Evolutionary conservation across 2,329 filamentous ascomycete genomes (phyloP).

Genomic region (Clarireedia monteithiana): DNA sequence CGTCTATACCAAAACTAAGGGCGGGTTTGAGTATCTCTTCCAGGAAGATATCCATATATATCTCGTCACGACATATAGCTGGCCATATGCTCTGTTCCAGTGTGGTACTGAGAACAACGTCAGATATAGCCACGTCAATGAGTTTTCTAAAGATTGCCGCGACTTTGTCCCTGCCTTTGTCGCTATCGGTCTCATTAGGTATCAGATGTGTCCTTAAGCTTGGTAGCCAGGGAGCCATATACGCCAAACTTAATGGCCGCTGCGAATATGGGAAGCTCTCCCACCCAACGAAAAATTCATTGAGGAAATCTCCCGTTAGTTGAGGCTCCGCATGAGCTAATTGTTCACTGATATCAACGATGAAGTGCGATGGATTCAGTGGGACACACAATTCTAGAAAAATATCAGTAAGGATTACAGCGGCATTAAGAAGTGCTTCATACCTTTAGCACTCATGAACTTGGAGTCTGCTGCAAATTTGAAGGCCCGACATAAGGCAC

Average conservation of each 20-base stretch:
- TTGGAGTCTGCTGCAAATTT: slow-evolving; percentile 55
- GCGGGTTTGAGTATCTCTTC: slow-evolving; percentile 61
- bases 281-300: slow-evolving; percentile 69
- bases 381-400: slow-evolving; percentile 54
- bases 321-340: slow-evolving; percentile 57
- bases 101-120: slow-evolving; percentile 49
- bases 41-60: slow-evolving; percentile 57
- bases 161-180: slow-evolving; percentile 59
- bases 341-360: slow-evolving; percentile 57
- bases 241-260: slow-evolving; percentile 57
- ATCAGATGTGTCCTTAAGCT: slow-evolving; percentile 53
- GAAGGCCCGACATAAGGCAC: slow-evolving; percentile 59
- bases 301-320: slow-evolving; percentile 60
- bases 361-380: slow-evolving; percentile 54
- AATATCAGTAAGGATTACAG: too few species aligned
- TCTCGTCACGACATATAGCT: slow-evolving; percentile 54
- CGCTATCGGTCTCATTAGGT: slow-evolving; percentile 51
- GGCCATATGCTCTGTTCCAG: slow-evolving; percentile 63
- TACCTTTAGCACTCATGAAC: slow-evolving; percentile 55
- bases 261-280: slow-evolving; percentile 61
- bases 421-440: slow-evolving; percentile 12
- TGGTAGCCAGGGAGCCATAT: slow-evolving; percentile 63
- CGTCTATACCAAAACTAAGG: slow-evolving; percentile 48
- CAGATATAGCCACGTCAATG: slow-evolving; percentile 55
- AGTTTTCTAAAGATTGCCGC: slow-evolving; percentile 56